Percentiles rank a stretch among this genome's conserved stretches.
Conservation (phyloP, 768 basidiomycete genomes). For the Mycena sanguinolenta region DNA sequence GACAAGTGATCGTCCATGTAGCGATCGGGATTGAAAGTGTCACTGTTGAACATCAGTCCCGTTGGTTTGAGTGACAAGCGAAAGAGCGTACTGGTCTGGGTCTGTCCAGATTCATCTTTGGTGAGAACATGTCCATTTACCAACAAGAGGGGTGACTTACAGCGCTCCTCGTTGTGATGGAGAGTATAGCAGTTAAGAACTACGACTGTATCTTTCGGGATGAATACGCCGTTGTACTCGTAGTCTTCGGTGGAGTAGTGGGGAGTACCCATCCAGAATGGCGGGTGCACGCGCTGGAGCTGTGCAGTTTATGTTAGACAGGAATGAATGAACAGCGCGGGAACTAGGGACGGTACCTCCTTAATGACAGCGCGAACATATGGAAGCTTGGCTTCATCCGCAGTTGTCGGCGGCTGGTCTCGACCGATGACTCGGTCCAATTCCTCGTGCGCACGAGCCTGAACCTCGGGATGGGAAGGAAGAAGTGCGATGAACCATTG, state of each 20-base stretch:
- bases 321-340: neutral
- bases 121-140: neutral
- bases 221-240: conserved; percentile 45
- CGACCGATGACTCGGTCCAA: conserved; percentile 40
- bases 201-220: conserved; percentile 43
- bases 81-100: too few relatives aligned
- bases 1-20: conserved; percentile 47
- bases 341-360: conserved; percentile 35
- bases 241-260: conserved; percentile 43
- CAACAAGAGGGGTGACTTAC: conserved; percentile 18
- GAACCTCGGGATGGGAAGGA: conserved; percentile 36
- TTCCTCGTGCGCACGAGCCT: conserved; percentile 36
- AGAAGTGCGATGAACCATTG: conserved; percentile 46
- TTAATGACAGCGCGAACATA: conserved; percentile 44
- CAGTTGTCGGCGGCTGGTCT: conserved; percentile 39
- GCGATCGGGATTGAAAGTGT: conserved; percentile 50
- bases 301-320: neutral
- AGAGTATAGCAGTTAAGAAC: conserved; percentile 35
- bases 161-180: conserved; percentile 41
- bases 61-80: neutral
- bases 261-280: conserved; percentile 27
- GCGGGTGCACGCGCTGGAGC: conserved; percentile 20
- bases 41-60: conserved; percentile 24
- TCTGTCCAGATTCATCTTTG: neutral
- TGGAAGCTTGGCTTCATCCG: conserved; percentile 40